A percentile compares a stretch with the other conserved stretches of the same genome.
These are phyloP conservation scores for Fomitopsis palustris DNA, from an alignment of 1,284 basidiomycete species.

Conservation along the genomic window DNA sequence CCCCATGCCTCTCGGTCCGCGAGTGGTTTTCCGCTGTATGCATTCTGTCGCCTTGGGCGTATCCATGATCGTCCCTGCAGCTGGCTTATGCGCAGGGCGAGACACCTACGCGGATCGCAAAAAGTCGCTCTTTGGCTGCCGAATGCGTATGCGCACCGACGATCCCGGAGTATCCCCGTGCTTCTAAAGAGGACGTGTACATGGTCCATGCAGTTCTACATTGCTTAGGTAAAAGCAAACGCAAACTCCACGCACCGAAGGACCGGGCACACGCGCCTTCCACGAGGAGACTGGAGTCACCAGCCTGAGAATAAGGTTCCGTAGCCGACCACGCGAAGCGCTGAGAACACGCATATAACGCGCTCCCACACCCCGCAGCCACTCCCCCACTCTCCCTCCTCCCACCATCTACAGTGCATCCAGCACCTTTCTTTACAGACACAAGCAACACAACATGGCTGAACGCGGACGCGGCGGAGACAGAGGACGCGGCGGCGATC, in stretches of 20 bases:
- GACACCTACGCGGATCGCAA: too few species aligned
- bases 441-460: background rate
- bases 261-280: background rate
- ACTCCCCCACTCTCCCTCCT: background rate
- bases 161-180: too few species aligned
- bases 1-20: too few species aligned
- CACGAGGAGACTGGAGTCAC: background rate
- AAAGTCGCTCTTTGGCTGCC: too few species aligned
- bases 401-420: background rate
- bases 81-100: too few species aligned
- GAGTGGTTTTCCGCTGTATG: too few species aligned
- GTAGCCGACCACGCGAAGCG: background rate
- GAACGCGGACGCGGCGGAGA: background rate
- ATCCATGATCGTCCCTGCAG: too few species aligned
- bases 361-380: background rate
- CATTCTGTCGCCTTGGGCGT: too few species aligned
- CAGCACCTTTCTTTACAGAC: background rate
- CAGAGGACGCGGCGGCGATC: background rate
- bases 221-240: too few species aligned
- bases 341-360: background rate
- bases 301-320: background rate
- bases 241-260: background rate
- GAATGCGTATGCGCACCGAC: too few species aligned
- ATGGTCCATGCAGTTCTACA: too few species aligned
- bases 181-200: too few species aligned